Base-by-base conservation (phyloP, 1,284 basidiomycete species). In the Heterobasidion occidentale region DNA sequence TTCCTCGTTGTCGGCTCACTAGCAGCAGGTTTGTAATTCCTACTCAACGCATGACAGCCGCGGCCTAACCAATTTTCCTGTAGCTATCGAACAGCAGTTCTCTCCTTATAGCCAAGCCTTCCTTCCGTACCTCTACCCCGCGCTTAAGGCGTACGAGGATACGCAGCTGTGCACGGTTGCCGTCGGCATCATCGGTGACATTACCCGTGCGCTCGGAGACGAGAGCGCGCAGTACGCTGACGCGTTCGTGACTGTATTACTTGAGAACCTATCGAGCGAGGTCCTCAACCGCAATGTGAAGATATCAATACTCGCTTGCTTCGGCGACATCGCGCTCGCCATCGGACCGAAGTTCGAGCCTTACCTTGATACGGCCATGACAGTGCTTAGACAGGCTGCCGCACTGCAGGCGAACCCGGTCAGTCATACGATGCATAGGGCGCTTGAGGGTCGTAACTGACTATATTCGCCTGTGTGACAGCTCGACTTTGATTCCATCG, bases 261-360 rank as follows among this genome's bases (percentile, higher is more conserved):
- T 98, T 46, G 91, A 95, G 71, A 94, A 97, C 67, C 77, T 99
- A 54, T 91, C 94, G 71, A 94, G 90, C 64, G 88, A 95, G 0
- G 85, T 93, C 44, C 78, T 99, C 58, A 91, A 94, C 69, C 84
- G 96, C 55, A 92, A 90, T 62, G 97, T 98, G 68, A 99, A 99
- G 80, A 96, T 98, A 47, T 88, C 90, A 14, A 94, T 98, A 64
- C 75, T 99, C 59, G 88, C 91, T 14, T 94, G 92, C 72, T 99
- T 99, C 67, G 97, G 97, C 42, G 96, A 99, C 69, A 90, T 99
- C 62, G 96, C 95, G 8, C 79, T 99, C 20, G 95, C 97, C 1
- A 89, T 98, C 60, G 94, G 93, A 1, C 74, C 83, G 9, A 77
- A 77, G 11, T 99, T 98, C 69, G 90, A 92, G 66, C 94, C 94